Base-by-base conservation (phyloP, 139 green algal genomes). In the Volvox africanus region DNA sequence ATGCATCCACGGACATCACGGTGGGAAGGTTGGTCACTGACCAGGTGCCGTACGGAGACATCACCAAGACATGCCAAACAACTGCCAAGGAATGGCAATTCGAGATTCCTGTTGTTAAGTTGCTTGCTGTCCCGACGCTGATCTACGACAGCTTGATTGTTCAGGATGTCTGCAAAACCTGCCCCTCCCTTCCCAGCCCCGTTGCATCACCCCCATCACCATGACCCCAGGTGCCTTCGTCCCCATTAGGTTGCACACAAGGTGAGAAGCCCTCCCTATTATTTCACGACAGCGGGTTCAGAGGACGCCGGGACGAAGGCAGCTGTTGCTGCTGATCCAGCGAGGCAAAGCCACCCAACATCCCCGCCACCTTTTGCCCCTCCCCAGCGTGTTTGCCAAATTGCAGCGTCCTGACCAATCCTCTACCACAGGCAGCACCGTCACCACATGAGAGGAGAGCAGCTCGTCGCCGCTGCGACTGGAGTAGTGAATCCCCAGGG, bases 401-500 rank as follows among this genome's bases (percentile, higher is more conserved):
- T 19, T 76, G 35, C 37, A 19, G 9, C 79, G 5, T 55, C 44
- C 44, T 14, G 5, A 9, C 5, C 44, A 9, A 9, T 18, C 0
- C 77, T 35, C 44, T 5, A 26, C 80, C 82, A 61, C 1, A 30
- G 33, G 30, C 62, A 35, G 62, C 82, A 20, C 32, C 82, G 81
- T 28, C 82, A 22, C 62, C 62, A 9, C 61, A 61, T 2, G 28
- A 55, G 12, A 14, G 17, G 67, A 26, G 35, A 88, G 67, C 83
- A 89, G 16, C 14, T 26, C 44, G 84, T 89, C 84, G 1, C 36
- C 67, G 84, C 68, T 82, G 69, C 69, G 84, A 44, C 68, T 82
- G 16, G 50, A 1, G 69, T 89, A 89, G 37, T 82, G 68, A 28
- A 89, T 28, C 69, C 82, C 84, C 69, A 89, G 28, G 2, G 84